Base-by-base conservation (phyloP, 345 rosid species). In the Clarkia xantiana region DNA sequence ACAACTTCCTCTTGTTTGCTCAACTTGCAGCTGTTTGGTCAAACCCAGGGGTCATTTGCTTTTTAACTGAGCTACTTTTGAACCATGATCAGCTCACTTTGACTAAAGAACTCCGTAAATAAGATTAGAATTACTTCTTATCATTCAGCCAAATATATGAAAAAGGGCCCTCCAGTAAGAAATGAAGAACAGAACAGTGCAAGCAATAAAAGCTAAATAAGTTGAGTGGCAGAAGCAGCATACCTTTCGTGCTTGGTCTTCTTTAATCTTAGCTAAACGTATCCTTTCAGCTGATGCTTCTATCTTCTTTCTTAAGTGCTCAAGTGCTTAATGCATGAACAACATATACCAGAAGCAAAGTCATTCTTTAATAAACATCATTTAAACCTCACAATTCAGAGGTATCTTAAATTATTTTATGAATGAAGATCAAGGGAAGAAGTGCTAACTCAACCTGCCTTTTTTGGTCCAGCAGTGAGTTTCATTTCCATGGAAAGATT, bases 401-500 rank as follows among this genome's bases (percentile, higher is more conserved):
- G 25, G 25, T 22, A 22, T 22, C 25, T 22, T 22, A 22, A 5
- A 22, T 22, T 22, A 34, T 18, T 52, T 34, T 39, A 11, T 20
- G 22, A 47, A 14, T 14, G 14, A 47, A 40, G 39, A 18, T 4
- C 45, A 3, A 18, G 6, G 14, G 1, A 23, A 45, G 9, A 41
- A 13, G 22, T 5, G 15, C 42, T 42, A 44, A 44, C 22, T 40
- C 61, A 68, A 86, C 94, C 97, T 63, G 89, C 89, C 59, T 76
- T 86, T 68, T 90, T 90, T 39, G 97, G 97, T 42, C 97, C 97
- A 52, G 96, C 79, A 3, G 94, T 90, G 62, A 90, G 94, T 68
- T 90, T 90, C 94, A 90, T 74, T 59, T 90, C 97, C 89, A 91
- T 53, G 0, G 79, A 60, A 42, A 84, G 83, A 72, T 69, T 76